phyloP scores from a whole-genome alignment of 2,329 filamentous ascomycete genomes.

The Penicillium olsonii region DNA sequence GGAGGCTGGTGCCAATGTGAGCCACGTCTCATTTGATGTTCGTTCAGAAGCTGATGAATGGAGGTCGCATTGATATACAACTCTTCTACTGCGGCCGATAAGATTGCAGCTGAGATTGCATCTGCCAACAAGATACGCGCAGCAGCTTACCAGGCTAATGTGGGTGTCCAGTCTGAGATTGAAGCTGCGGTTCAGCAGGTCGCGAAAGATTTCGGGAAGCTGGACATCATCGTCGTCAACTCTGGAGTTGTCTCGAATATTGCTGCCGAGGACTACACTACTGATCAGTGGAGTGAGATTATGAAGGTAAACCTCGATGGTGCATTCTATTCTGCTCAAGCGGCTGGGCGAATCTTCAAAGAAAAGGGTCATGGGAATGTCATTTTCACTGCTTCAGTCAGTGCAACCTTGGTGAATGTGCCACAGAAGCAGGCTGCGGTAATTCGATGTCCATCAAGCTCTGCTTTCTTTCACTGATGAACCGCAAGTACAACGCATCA shows the following conservation, averaged over 20 bases:
- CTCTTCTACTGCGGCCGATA: conserved; percentile 26
- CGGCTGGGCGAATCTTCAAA: conserved; percentile 41
- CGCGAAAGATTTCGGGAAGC: conserved; percentile 43
- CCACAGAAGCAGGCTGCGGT: conserved; percentile 42
- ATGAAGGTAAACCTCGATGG: conserved; percentile 44
- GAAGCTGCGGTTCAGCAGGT: conserved; percentile 35
- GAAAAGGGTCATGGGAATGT: conserved; percentile 37
- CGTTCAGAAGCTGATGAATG: not conserved
- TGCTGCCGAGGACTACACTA: conserved; percentile 42
- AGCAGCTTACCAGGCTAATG: conserved; percentile 39
- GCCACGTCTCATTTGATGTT: not conserved
- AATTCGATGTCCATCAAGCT: conserved; percentile 1
- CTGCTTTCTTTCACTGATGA: not conserved
- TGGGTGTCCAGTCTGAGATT: conserved; percentile 33
- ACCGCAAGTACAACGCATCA: conserved; percentile 36
- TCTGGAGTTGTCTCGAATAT: conserved; percentile 43
- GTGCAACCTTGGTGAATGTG: conserved; percentile 41
- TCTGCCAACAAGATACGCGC: conserved; percentile 27
- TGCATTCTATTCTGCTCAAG: conserved; percentile 42
- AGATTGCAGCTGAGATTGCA: conserved; percentile 29
- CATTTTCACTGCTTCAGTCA: conserved; percentile 43
- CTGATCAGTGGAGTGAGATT: conserved; percentile 44
- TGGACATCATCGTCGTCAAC: conserved; percentile 52
- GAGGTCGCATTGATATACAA: conserved; percentile 36
- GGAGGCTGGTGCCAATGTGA: conserved; percentile 42